phyloP scores from a whole-genome alignment of 1,139 yeast species.

The Groenewaldozyma sp. region DNA sequence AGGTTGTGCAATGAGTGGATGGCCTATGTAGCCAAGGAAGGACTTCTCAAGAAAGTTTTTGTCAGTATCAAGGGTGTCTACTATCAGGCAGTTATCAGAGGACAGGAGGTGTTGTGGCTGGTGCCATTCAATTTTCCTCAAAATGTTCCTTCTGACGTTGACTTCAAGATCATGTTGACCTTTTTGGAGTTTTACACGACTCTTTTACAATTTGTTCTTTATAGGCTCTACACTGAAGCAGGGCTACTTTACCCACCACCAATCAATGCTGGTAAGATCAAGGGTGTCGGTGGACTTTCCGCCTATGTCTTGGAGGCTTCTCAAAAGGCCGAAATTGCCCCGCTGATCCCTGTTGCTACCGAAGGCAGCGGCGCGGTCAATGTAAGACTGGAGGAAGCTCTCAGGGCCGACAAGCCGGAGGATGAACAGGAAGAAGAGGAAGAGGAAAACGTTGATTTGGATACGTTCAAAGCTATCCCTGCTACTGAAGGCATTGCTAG shows the following conservation, averaged over 20 bases:
- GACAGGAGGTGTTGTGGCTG: slow-evolving; percentile 92
- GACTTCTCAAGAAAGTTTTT: slow-evolving; percentile 76
- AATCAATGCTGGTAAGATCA: slow-evolving; percentile 59
- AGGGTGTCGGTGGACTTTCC: slow-evolving; percentile 84
- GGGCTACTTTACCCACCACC: slow-evolving; percentile 89
- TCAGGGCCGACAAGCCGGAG: slow-evolving; percentile 31
- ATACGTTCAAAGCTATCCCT: slow-evolving; percentile 52
- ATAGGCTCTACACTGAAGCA: slow-evolving; percentile 73
- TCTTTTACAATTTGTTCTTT: slow-evolving; percentile 76
- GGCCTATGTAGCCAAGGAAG: slow-evolving; percentile 83
- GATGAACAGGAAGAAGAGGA: slow-evolving; percentile 32
- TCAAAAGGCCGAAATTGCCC: slow-evolving; percentile 26
- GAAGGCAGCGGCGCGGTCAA: slow-evolving; percentile 10
- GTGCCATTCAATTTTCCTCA: slow-evolving; percentile 97
- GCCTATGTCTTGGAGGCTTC: slow-evolving; percentile 65
- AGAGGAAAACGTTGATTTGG: slow-evolving; percentile 45
- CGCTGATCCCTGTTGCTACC: slow-evolving; percentile 28
- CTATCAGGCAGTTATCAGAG: slow-evolving; percentile 81
- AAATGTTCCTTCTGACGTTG: slow-evolving; percentile 87
- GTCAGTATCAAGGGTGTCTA: slow-evolving; percentile 96
- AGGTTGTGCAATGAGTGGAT: slow-evolving; percentile 88
- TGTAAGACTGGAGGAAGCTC: slow-evolving; percentile 23
- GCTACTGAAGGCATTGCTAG: slow-evolving; percentile 55
- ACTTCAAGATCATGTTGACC: slow-evolving; percentile 93
- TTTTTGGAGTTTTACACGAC: slow-evolving; percentile 94